Percentiles rank a stretch among this genome's conserved stretches.
Conservation (phyloP, 306 rosid genomes). For the Betula pendula region DNA sequence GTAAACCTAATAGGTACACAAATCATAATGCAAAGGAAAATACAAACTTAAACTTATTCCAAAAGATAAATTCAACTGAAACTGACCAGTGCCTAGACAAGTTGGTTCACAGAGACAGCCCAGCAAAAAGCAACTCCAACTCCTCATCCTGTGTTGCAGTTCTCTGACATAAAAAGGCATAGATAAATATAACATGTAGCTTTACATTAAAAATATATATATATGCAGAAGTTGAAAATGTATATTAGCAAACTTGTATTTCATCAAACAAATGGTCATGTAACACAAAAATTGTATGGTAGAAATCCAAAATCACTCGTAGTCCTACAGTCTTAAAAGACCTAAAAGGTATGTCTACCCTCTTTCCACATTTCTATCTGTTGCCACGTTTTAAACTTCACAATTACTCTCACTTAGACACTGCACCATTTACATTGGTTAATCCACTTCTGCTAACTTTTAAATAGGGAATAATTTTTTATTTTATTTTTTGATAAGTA, state of each 20-base stretch:
- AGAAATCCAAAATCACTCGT: neutral
- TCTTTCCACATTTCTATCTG: neutral
- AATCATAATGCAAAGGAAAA: constrained; percentile 7
- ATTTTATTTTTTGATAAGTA: no score
- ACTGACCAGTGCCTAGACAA: constrained; percentile 32
- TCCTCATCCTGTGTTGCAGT: constrained; percentile 64
- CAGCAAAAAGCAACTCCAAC: constrained; percentile 81
- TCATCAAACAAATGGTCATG: neutral
- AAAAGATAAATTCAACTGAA: constrained; percentile 13
- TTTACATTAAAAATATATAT: neutral
- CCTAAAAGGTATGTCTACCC: neutral
- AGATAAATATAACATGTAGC: neutral
- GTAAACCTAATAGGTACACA: neutral
- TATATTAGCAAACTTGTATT: neutral
- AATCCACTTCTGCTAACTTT: neutral
- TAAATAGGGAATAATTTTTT: neutral
- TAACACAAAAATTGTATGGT: neutral
- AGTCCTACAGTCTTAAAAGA: neutral
- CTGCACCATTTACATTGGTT: neutral
- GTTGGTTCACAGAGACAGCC: constrained; percentile 68
- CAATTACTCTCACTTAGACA: neutral
- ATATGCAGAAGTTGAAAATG: neutral
- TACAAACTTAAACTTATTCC: constrained; percentile 2
- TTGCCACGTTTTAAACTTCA: neutral
- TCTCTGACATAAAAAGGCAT: constrained; percentile 51